phyloP scores from a whole-genome alignment of 1,139 yeast species.

The Zhuliangozyma blackwelliae region DNA sequence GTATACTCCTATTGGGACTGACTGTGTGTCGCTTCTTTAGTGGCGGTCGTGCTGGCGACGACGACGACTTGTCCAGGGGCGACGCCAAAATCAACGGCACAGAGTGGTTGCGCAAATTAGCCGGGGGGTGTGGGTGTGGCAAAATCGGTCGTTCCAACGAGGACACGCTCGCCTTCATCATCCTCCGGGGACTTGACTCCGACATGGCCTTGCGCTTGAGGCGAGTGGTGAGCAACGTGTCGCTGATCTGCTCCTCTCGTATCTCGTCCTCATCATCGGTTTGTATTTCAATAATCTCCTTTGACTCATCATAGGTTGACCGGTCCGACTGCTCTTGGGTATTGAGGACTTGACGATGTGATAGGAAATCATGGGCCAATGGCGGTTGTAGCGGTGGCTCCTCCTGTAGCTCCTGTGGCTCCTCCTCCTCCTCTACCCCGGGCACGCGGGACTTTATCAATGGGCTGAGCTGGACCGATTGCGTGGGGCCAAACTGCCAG shows the following conservation, averaged over 20 bases:
- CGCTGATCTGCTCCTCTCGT: constrained; percentile 11
- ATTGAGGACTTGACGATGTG: constrained; percentile 16
- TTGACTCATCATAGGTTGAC: constrained; percentile 1
- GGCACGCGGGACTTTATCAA: background rate
- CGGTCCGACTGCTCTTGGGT: constrained; percentile 15
- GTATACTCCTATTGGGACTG: constrained; percentile 4
- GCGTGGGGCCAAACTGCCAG: background rate
- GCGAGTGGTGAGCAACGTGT: constrained; percentile 9
- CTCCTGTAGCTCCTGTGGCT: background rate
- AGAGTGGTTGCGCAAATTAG: constrained; percentile 6
- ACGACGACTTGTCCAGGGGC: constrained; percentile 8
- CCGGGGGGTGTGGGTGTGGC: constrained; percentile 5
- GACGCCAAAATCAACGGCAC: constrained; percentile 12
- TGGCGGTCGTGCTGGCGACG: constrained; percentile 4
- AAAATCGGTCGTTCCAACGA: background rate
- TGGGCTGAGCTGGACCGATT: too few relatives aligned
- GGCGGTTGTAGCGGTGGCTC: background rate
- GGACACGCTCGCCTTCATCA: constrained; percentile 3
- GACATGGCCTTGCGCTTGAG: constrained; percentile 5
- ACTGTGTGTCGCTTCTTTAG: background rate
- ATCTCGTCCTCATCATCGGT: constrained; percentile 10
- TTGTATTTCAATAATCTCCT: constrained; percentile 6
- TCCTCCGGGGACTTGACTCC: constrained; percentile 3
- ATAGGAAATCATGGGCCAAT: background rate
- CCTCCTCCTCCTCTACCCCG: too few relatives aligned